Evolutionary conservation across 306 rosid species (phyloP).

Genomic region (Lupinus albus): DNA sequence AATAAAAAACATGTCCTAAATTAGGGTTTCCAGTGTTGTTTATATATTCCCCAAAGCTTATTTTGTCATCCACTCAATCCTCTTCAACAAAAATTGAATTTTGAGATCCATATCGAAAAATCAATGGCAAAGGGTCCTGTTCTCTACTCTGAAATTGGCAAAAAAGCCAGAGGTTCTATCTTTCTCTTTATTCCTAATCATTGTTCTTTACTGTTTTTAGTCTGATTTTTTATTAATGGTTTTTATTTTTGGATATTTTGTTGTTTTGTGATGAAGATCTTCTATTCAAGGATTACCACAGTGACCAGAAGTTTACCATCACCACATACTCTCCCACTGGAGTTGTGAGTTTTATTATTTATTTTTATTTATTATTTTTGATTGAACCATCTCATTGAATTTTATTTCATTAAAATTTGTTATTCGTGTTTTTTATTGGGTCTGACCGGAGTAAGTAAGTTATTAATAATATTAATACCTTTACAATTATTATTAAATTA

Average conservation of each 20-base stretch:
- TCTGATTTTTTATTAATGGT: background rate
- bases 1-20: background rate
- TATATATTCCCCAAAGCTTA: background rate
- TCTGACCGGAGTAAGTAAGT: background rate
- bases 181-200: background rate
- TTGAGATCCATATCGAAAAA: constrained; percentile 41
- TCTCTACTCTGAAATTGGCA: constrained; percentile 91
- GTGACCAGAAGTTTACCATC: constrained; percentile 89
- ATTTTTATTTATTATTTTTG: background rate
- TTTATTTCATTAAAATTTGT: constrained; percentile 9
- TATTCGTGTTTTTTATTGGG: background rate
- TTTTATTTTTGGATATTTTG: background rate
- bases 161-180: constrained; percentile 73
- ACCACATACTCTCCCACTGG: constrained; percentile 92
- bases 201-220: background rate
- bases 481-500: no score
- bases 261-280: constrained; percentile 58
- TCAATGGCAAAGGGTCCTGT: constrained; percentile 90
- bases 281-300: constrained; percentile 82
- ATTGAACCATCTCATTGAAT: background rate
- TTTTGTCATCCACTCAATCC: background rate
- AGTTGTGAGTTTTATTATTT: constrained; percentile 55
- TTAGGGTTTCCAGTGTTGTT: constrained; percentile 50
- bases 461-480: background rate
- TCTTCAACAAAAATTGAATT: background rate